Evolutionary conservation across 2,329 filamentous ascomycete species (phyloP).

Genomic region (Botryotinia globosa): DNA sequence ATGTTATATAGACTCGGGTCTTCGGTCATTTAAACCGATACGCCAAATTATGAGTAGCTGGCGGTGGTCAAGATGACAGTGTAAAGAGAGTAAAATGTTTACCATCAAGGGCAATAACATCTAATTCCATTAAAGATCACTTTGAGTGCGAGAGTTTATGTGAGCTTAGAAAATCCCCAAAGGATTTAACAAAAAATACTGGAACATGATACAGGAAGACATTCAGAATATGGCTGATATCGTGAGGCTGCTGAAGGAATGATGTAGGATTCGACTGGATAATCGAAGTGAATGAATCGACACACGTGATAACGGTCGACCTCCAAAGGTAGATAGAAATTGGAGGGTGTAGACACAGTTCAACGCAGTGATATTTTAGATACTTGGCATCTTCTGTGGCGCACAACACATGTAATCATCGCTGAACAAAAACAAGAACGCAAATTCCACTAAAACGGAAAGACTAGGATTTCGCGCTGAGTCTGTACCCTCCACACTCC

Average conservation of each 20-base stretch:
- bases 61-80: not conserved
- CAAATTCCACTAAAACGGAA: not conserved
- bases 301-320: not conserved
- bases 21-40: not conserved
- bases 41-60: not conserved
- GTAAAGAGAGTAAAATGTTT: not conserved
- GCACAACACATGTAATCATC: not conserved
- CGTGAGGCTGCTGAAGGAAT: not conserved
- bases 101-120: not conserved
- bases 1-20: not conserved
- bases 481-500: not conserved
- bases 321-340: not conserved
- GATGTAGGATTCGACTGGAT: not conserved
- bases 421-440: not conserved
- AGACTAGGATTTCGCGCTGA: not conserved
- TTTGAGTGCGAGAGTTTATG: not conserved
- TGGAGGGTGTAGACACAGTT: not conserved
- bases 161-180: not conserved
- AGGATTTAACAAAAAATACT: not conserved
- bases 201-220: not conserved
- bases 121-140: not conserved
- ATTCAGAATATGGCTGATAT: not conserved
- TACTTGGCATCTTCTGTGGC: not conserved
- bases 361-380: not conserved
- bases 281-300: not conserved